Conservation (phyloP, 1,284 basidiomycete genomes). For the Rhodotorula sp. region DNA sequence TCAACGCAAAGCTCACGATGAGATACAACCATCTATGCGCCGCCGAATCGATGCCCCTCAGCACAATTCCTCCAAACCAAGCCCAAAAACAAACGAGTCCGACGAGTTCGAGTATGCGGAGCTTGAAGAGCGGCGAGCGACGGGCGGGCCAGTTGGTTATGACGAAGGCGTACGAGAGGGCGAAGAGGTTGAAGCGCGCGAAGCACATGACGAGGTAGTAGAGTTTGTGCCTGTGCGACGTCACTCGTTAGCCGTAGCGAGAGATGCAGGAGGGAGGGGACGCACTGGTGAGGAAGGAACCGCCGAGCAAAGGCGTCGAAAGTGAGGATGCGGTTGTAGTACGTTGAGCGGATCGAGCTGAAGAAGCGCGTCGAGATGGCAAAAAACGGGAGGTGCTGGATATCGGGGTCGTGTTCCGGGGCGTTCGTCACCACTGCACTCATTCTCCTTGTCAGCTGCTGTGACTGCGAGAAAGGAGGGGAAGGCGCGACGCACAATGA, state of each 20-base stretch:
- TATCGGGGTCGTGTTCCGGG: slow-evolving; percentile 92
- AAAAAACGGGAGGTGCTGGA: slow-evolving; percentile 94
- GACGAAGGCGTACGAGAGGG: slow-evolving; percentile 77
- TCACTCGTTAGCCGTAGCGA: background rate
- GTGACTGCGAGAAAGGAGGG: background rate
- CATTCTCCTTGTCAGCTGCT: slow-evolving; percentile 52
- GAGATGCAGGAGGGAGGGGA: background rate
- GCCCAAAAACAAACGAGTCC: slow-evolving; percentile 72
- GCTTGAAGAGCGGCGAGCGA: slow-evolving; percentile 47
- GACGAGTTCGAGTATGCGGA: slow-evolving; percentile 58
- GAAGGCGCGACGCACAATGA: slow-evolving; percentile 57
- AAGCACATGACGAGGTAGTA: slow-evolving; percentile 91
- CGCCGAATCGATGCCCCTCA: slow-evolving; percentile 68
- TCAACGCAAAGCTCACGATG: slow-evolving; percentile 71
- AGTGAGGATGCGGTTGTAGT: slow-evolving; percentile 83
- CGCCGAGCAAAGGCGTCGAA: slow-evolving; percentile 70
- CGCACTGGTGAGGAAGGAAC: slow-evolving; percentile 67
- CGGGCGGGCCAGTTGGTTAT: slow-evolving; percentile 54
- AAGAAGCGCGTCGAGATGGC: slow-evolving; percentile 88
- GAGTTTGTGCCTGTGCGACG: slow-evolving; percentile 63
- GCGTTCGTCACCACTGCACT: slow-evolving; percentile 87
- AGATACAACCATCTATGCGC: slow-evolving; percentile 64
- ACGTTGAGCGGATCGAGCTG: slow-evolving; percentile 82
- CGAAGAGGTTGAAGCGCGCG: slow-evolving; percentile 94
- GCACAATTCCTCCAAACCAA: slow-evolving; percentile 63